A percentile compares a stretch with the other conserved stretches of the same genome.
phyloP scores from a whole-genome alignment of 148 eudicot genomes.

The Chenopodium formosanum region DNA sequence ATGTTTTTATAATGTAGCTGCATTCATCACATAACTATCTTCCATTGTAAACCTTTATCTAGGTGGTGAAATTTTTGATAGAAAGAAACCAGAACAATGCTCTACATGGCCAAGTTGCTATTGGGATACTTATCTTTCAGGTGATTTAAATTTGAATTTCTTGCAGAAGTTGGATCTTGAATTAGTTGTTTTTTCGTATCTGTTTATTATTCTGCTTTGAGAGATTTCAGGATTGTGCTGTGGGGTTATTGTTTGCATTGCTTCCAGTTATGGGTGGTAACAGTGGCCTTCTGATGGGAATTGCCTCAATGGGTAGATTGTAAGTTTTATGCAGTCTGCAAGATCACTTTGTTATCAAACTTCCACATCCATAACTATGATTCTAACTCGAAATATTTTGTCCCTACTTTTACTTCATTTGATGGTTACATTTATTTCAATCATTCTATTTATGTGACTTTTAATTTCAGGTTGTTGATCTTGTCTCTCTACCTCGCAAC shows the following conservation, averaged over 20 bases:
- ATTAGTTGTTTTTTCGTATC: slow-evolving; percentile 8
- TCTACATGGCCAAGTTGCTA: slow-evolving; percentile 98
- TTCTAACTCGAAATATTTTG: not conserved
- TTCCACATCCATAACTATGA: not conserved
- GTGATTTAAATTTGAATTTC: slow-evolving; percentile 28
- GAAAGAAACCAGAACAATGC: slow-evolving; percentile 74
- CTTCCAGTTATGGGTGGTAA: slow-evolving; percentile 97
- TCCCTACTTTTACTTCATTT: not conserved
- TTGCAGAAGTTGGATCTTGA: not conserved
- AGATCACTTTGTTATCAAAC: not conserved
- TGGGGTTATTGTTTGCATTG: slow-evolving; percentile 94
- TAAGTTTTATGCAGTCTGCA: slow-evolving; percentile 38
- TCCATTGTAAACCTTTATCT: slow-evolving; percentile 13
- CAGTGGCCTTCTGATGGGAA: slow-evolving; percentile 76
- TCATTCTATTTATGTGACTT: slow-evolving; percentile 12
- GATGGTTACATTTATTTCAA: not conserved
- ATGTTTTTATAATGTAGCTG: not conserved
- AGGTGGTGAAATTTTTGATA: slow-evolving; percentile 90
- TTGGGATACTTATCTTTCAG: slow-evolving; percentile 97
- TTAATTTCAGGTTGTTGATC: slow-evolving; percentile 62
- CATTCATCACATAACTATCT: slow-evolving; percentile 4
- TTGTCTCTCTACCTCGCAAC: slow-evolving; percentile 64
- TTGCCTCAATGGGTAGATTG: slow-evolving; percentile 89
- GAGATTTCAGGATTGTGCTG: slow-evolving; percentile 91
- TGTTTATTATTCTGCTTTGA: slow-evolving; percentile 20